Conservation (phyloP, 495 filamentous ascomycete genomes). For the Tuber magnatum region DNA sequence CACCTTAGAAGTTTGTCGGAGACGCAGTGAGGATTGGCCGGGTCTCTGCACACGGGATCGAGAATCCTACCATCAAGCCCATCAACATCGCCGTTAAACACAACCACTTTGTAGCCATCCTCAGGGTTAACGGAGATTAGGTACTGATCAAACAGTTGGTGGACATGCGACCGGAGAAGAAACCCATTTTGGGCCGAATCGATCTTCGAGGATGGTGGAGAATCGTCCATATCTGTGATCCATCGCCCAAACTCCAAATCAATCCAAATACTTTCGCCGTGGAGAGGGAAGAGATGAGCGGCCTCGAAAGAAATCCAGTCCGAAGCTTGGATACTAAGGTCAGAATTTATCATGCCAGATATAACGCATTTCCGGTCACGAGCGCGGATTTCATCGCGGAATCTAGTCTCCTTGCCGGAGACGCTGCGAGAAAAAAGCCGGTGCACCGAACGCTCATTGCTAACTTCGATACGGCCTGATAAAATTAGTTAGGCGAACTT, state of each 20-base stretch:
- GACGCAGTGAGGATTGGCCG: constrained; percentile 29
- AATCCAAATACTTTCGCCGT: constrained; percentile 24
- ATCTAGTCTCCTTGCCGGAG: constrained; percentile 25
- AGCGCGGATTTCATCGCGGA: constrained; percentile 28
- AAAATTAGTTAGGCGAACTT: constrained; percentile 9
- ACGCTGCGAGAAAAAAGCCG: constrained; percentile 24
- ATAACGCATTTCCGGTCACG: constrained; percentile 32
- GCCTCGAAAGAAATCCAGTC: constrained; percentile 26
- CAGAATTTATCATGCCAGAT: constrained; percentile 15
- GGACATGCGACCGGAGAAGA: constrained; percentile 23
- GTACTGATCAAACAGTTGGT: constrained; percentile 33
- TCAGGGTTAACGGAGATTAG: constrained; percentile 32
- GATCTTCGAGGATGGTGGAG: constrained; percentile 24
- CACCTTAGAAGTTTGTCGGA: constrained; percentile 39
- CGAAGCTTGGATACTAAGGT: constrained; percentile 4
- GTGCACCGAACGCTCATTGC: constrained; percentile 19
- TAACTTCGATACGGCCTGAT: constrained; percentile 22
- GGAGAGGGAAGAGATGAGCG: constrained; percentile 28
- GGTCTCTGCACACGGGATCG: constrained; percentile 31
- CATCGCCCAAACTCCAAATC: constrained; percentile 17
- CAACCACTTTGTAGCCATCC: constrained; percentile 39
- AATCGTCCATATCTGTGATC: constrained; percentile 33
- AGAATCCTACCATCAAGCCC: constrained; percentile 37
- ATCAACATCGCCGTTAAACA: constrained; percentile 28
- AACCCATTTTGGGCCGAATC: constrained; percentile 37